Percentiles rank a stretch among this genome's conserved stretches.
Conservation (phyloP, 768 basidiomycete species). For the Mycena galopus region DNA sequence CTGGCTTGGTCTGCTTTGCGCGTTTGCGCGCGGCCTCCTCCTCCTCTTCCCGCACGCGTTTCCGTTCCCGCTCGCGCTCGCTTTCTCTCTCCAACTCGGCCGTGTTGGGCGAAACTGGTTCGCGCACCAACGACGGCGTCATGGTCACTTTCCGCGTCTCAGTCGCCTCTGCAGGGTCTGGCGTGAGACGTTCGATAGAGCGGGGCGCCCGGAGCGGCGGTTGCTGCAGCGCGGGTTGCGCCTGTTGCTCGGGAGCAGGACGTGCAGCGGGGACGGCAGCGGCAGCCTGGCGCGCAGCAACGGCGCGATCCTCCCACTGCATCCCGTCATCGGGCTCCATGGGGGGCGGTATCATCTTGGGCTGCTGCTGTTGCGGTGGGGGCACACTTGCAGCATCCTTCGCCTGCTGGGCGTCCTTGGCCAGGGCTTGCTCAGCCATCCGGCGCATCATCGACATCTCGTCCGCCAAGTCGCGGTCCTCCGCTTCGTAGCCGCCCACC, state of each 20-base stretch:
- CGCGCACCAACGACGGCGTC: constrained; percentile 83
- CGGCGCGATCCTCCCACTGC: constrained; percentile 85
- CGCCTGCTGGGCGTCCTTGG: constrained; percentile 43
- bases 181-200: constrained; percentile 63
- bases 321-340: constrained; percentile 89
- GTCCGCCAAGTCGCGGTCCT: constrained; percentile 73
- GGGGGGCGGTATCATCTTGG: constrained; percentile 21
- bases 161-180: constrained; percentile 77
- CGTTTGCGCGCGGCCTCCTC: constrained; percentile 69
- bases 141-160: constrained; percentile 85
- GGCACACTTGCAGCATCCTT: constrained; percentile 2
- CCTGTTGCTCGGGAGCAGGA: constrained; percentile 44
- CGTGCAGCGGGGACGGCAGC: constrained; percentile 43
- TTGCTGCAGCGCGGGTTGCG: constrained; percentile 50
- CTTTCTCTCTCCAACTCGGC: constrained; percentile 13
- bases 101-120: constrained; percentile 38
- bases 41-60: constrained; percentile 44
- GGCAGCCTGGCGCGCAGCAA: constrained; percentile 60
- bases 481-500: constrained; percentile 76
- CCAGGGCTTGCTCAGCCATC: constrained; percentile 47
- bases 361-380: constrained; percentile 4
- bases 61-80: constrained; percentile 30
- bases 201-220: constrained; percentile 56
- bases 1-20: constrained; percentile 60
- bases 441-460: constrained; percentile 56